Evolutionary conservation across 208 protist genomes (phyloP).

Genomic region (Leishmania gerbilli): DNA sequence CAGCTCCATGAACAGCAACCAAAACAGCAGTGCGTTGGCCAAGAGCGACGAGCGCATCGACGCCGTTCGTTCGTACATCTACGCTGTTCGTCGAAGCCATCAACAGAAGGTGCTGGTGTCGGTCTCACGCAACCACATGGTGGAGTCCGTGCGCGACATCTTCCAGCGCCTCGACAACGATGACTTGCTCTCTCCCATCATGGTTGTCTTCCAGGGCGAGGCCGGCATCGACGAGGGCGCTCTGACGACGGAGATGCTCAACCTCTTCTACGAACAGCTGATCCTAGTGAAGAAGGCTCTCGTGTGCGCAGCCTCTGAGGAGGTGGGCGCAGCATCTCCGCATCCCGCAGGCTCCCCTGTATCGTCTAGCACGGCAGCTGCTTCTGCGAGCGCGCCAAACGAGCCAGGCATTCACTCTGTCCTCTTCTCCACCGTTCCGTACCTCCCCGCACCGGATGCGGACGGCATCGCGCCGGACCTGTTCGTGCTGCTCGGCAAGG

Average conservation of each 20-base stretch:
- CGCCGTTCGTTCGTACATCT: conserved; percentile 63
- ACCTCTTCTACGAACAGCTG: conserved; percentile 70
- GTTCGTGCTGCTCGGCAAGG: conserved; percentile 61
- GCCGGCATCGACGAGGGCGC: conserved; percentile 71
- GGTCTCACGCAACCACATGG: conserved; percentile 63
- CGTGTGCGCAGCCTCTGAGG: conserved; percentile 38
- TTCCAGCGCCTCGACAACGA: conserved; percentile 43
- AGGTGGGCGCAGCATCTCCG: neutral
- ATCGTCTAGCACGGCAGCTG: neutral
- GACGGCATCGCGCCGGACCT: conserved; percentile 31
- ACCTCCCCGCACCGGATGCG: conserved; percentile 46
- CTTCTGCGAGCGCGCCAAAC: neutral
- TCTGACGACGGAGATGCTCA: conserved; percentile 74
- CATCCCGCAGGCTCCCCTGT: neutral
- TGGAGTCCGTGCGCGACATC: conserved; percentile 61
- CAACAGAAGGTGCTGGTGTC: conserved; percentile 55
- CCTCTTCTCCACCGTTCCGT: conserved; percentile 31
- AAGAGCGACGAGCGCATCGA: conserved; percentile 64
- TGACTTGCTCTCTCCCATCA: conserved; percentile 52
- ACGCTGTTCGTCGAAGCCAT: conserved; percentile 45
- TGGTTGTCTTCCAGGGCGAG: conserved; percentile 80
- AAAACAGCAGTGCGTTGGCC: conserved; percentile 32
- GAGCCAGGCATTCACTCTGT: conserved; percentile 1
- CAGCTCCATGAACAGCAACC: conserved; percentile 18
- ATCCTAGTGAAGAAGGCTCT: conserved; percentile 47